A percentile compares a stretch with the other conserved stretches of the same genome.
Evolutionary conservation across 1,284 basidiomycete genomes (phyloP).

Genomic region (Ustilago xerochloae): DNA sequence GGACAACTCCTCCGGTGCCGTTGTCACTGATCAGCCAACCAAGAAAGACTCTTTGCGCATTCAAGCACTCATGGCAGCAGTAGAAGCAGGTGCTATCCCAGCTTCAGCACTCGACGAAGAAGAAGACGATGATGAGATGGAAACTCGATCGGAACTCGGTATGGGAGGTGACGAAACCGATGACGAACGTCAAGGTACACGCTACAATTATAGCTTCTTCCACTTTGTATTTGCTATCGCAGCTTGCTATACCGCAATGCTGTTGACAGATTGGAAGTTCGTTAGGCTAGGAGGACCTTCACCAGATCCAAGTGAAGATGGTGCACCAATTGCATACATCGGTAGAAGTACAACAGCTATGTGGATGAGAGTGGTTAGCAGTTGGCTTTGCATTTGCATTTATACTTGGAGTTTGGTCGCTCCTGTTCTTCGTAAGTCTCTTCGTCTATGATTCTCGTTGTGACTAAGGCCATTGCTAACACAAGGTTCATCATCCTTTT

Average conservation of each 20-base stretch:
- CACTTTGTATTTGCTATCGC: conserved; percentile 96
- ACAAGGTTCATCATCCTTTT: not conserved
- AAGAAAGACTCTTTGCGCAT: conserved; percentile 89
- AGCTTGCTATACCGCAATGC: conserved; percentile 96
- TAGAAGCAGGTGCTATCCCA: conserved; percentile 93
- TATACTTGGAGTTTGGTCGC: conserved; percentile 73
- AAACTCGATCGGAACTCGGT: conserved; percentile 71
- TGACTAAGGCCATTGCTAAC: conserved; percentile 6
- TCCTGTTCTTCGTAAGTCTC: conserved; percentile 84
- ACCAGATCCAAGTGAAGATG: conserved; percentile 70
- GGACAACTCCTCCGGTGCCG: conserved; percentile 71
- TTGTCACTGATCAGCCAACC: conserved; percentile 82
- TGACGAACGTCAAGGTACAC: conserved; percentile 94
- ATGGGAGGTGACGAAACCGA: conserved; percentile 81
- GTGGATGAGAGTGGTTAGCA: conserved; percentile 98
- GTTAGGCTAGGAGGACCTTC: conserved; percentile 54
- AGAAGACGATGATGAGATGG: conserved; percentile 79
- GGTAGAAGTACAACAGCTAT: conserved; percentile 94
- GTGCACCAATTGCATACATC: conserved; percentile 84
- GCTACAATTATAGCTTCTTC: conserved; percentile 99
- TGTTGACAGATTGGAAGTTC: conserved; percentile 90
- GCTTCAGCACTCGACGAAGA: conserved; percentile 87
- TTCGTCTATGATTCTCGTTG: not conserved
- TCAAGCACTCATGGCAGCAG: conserved; percentile 92
- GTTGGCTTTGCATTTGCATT: conserved; percentile 71